These are phyloP conservation scores for Thalassia testudinum DNA, from an alignment of 116 monocot genomes.

Conservation along the genomic window DNA sequence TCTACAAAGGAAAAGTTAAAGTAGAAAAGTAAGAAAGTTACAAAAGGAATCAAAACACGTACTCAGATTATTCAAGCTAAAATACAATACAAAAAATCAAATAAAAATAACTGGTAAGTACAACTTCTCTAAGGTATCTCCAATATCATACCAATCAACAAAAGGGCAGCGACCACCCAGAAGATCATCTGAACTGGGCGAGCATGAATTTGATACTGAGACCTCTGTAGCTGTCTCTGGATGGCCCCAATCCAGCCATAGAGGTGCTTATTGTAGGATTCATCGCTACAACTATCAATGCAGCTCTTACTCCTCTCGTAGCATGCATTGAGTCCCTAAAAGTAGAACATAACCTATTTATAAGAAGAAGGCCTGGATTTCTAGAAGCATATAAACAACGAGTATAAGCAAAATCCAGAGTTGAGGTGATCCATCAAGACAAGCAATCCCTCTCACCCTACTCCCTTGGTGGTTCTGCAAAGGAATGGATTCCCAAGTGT, in stretches of 20 bases:
- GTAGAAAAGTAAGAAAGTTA: too few relatives aligned
- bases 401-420: too few relatives aligned
- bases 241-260: constrained; percentile 79
- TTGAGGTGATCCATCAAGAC: neutral
- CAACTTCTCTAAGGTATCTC: too few relatives aligned
- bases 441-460: constrained; percentile 22
- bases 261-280: constrained; percentile 45
- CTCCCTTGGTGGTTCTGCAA: constrained; percentile 31
- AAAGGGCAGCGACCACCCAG: constrained; percentile 23
- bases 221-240: constrained; percentile 81
- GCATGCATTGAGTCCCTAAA: constrained; percentile 39
- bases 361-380: neutral
- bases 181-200: constrained; percentile 46
- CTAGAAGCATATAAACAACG: too few relatives aligned
- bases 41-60: too few relatives aligned
- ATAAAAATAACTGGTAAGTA: too few relatives aligned
- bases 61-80: too few relatives aligned
- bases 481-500: constrained; percentile 31
- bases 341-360: neutral
- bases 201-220: constrained; percentile 84
- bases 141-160: constrained; percentile 35
- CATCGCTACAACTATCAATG: constrained; percentile 38
- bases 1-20: too few relatives aligned
- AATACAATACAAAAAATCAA: too few relatives aligned
- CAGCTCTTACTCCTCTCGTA: constrained; percentile 63